Conservation (phyloP, 192 early-diverging fungal species). For the Rhizophagus sp. region DNA sequence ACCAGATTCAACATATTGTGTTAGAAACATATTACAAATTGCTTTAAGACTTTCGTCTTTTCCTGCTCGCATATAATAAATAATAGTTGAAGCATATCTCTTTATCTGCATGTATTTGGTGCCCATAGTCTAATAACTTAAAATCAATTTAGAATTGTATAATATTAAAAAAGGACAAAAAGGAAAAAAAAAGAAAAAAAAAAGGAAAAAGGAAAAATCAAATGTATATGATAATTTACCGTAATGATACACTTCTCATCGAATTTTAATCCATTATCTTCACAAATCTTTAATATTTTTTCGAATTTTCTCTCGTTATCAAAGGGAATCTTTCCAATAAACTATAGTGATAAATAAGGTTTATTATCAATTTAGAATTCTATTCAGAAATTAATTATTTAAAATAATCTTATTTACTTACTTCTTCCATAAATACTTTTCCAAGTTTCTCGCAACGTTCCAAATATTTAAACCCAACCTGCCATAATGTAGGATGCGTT, state of each 20-base stretch:
- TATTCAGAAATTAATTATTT: neutral
- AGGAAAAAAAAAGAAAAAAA: too few species aligned
- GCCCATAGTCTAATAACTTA: neutral
- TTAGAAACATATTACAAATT: slow-evolving; percentile 14
- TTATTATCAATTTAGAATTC: neutral
- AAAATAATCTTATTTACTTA: neutral
- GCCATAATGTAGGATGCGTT: slow-evolving; percentile 6
- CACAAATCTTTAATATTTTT: slow-evolving; percentile 28
- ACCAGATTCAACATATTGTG: slow-evolving; percentile 20
- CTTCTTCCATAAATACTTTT: slow-evolving; percentile 16
- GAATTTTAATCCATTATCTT: neutral
- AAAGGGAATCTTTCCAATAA: slow-evolving; percentile 16
- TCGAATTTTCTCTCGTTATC: slow-evolving; percentile 14
- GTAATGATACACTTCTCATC: neutral
- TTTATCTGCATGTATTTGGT: neutral
- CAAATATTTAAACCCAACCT: slow-evolving; percentile 27
- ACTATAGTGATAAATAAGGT: neutral
- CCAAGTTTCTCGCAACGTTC: slow-evolving; percentile 13
- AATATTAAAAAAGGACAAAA: neutral
- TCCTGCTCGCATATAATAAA: slow-evolving; percentile 18
- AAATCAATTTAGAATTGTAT: neutral
- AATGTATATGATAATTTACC: neutral
- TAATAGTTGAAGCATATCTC: slow-evolving; percentile 20
- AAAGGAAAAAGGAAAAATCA: neutral
- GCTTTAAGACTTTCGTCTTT: neutral